A percentile compares a stretch with the other conserved stretches of the same genome.
Evolutionary conservation across 768 basidiomycete species (phyloP).

Genomic region (Pilatotrama ljubarskyi): DNA sequence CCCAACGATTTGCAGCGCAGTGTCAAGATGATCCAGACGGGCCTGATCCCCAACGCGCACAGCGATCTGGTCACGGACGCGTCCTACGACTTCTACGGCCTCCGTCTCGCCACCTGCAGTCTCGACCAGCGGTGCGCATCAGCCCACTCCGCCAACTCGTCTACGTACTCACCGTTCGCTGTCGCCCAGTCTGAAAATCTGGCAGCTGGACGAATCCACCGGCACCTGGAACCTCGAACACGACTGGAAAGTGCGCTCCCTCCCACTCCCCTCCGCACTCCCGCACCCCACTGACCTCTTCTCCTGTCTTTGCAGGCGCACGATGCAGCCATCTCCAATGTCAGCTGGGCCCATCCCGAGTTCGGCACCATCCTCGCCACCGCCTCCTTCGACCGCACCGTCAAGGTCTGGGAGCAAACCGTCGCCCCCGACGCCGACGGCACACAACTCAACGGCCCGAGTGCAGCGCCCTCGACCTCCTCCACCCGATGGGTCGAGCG

Average conservation of each 20-base stretch:
- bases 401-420: constrained; percentile 88
- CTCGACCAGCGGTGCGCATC: constrained; percentile 70
- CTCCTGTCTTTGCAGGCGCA: constrained; percentile 66
- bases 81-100: constrained; percentile 89
- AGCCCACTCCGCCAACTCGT: not conserved
- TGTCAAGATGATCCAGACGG: constrained; percentile 69
- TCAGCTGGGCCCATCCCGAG: constrained; percentile 92
- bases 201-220: constrained; percentile 71
- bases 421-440: constrained; percentile 30
- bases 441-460: constrained; percentile 30
- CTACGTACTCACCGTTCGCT: not conserved
- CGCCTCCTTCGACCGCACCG: constrained; percentile 86
- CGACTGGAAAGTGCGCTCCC: constrained; percentile 80
- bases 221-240: constrained; percentile 79
- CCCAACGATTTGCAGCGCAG: too few relatives aligned
- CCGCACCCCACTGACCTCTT: not conserved
- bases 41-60: constrained; percentile 76
- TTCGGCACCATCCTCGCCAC: constrained; percentile 88
- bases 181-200: constrained; percentile 73
- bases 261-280: not conserved
- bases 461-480: constrained; percentile 20
- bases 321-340: constrained; percentile 81
- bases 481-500: constrained; percentile 68
- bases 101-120: constrained; percentile 75
- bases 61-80: constrained; percentile 83